These are phyloP conservation scores for Gyrodon lividus DNA, from an alignment of 768 basidiomycete species.

Conservation along the genomic window DNA sequence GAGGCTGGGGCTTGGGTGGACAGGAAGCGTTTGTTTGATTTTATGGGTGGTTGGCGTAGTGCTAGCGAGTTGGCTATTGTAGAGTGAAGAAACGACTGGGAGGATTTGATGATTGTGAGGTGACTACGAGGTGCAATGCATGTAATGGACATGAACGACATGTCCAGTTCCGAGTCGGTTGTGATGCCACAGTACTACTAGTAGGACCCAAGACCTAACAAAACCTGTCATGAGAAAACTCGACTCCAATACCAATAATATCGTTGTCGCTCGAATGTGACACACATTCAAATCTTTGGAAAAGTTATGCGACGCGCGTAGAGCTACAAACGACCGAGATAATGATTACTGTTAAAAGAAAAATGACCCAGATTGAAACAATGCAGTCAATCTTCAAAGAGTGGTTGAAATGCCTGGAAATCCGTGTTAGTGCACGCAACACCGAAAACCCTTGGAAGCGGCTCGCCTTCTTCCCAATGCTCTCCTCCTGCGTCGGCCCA, in stretches of 20 bases:
- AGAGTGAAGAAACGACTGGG: conserved; percentile 6
- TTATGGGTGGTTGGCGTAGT: conserved; percentile 6
- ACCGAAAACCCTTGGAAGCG: background rate
- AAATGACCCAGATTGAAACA: background rate
- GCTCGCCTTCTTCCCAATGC: conserved; percentile 25
- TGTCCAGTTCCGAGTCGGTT: background rate
- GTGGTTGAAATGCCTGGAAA: conserved; percentile 30
- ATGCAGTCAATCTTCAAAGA: conserved; percentile 31
- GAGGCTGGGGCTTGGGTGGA: conserved; percentile 4
- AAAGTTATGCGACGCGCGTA: background rate
- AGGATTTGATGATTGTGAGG: conserved; percentile 11
- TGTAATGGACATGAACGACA: conserved; percentile 13
- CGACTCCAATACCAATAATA: background rate
- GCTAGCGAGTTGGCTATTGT: background rate
- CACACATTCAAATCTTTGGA: no score
- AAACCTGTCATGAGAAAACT: background rate
- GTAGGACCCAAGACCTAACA: no score
- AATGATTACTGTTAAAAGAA: background rate
- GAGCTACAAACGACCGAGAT: background rate
- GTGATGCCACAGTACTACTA: background rate
- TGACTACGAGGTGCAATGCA: conserved; percentile 7
- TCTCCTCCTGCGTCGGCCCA: conserved; percentile 31
- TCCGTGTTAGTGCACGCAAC: background rate
- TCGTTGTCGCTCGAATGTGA: no score
- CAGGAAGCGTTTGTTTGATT: conserved; percentile 7